A percentile compares a stretch with the other conserved stretches of the same genome.
Conservation (phyloP, 2,329 filamentous ascomycete genomes). For the Tothia fuscella region DNA sequence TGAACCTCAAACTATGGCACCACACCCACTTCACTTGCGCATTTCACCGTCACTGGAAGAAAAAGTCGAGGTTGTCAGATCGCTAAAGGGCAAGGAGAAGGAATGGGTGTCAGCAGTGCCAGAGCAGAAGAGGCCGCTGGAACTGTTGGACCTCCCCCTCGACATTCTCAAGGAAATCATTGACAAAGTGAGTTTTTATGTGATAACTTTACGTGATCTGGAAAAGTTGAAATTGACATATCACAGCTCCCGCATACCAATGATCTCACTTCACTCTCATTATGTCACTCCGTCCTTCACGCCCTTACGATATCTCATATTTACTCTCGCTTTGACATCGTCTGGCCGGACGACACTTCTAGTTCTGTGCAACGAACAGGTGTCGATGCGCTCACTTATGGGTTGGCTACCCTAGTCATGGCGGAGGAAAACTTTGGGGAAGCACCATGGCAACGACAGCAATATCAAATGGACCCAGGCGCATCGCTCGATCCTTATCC, state of each 20-base stretch:
- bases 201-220: background rate
- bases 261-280: conserved; percentile 64
- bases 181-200: conserved; percentile 48
- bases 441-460: conserved; percentile 11
- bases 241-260: conserved; percentile 65
- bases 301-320: conserved; percentile 64
- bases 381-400: conserved; percentile 74
- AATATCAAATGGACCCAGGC: background rate
- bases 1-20: background rate
- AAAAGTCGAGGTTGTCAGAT: conserved; percentile 10
- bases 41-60: conserved; percentile 1
- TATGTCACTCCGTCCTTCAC: conserved; percentile 69
- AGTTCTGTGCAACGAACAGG: conserved; percentile 55
- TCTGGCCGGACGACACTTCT: conserved; percentile 65
- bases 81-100: conserved; percentile 39
- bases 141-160: conserved; percentile 61
- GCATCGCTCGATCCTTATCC: conserved; percentile 20
- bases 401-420: conserved; percentile 67
- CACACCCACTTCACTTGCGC: background rate
- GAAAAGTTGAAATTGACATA: conserved; percentile 6
- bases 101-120: conserved; percentile 21
- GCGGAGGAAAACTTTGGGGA: conserved; percentile 51
- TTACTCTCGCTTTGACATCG: conserved; percentile 77
- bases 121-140: conserved; percentile 44
- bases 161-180: conserved; percentile 70